phyloP scores from a whole-genome alignment of 495 filamentous ascomycete genomes.

The Xeromyces bisporus region DNA sequence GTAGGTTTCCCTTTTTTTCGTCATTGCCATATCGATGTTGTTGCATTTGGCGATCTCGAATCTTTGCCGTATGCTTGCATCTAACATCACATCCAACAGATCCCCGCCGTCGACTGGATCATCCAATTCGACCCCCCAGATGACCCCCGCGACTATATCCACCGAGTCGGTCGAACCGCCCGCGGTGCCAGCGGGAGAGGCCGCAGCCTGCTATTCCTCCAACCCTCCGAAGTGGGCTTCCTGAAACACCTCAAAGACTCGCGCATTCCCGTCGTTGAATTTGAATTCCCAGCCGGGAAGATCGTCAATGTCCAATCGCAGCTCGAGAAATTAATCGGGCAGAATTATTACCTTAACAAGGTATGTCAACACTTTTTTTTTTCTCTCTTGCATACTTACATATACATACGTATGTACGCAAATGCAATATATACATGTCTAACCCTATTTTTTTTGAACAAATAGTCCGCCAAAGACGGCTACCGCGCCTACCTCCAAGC shows the following conservation, averaged over 20 bases:
- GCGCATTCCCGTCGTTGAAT: slow-evolving; percentile 84
- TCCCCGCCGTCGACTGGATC: slow-evolving; percentile 88
- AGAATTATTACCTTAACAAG: slow-evolving; percentile 96
- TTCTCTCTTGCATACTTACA: slow-evolving; percentile 3
- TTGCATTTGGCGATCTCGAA: not conserved
- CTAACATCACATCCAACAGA: too few relatives aligned
- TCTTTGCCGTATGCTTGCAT: too few relatives aligned
- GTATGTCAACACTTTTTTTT: slow-evolving; percentile 12
- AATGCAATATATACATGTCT: too few relatives aligned
- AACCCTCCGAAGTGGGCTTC: slow-evolving; percentile 85
- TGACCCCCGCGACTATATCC: slow-evolving; percentile 86
- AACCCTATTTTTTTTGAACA: too few relatives aligned
- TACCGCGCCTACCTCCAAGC: slow-evolving; percentile 82
- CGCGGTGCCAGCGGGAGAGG: slow-evolving; percentile 73
- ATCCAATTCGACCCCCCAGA: slow-evolving; percentile 91
- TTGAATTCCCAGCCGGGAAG: slow-evolving; percentile 84
- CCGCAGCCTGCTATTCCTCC: slow-evolving; percentile 72
- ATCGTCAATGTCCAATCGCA: slow-evolving; percentile 90
- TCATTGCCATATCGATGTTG: too few relatives aligned
- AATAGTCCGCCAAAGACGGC: slow-evolving; percentile 47
- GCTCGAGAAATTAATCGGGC: slow-evolving; percentile 74
- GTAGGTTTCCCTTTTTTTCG: slow-evolving; percentile 32
- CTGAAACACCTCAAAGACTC: slow-evolving; percentile 82
- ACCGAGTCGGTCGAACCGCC: slow-evolving; percentile 90
- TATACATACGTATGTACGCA: slow-evolving; percentile 5